These are phyloP conservation scores for Lasiodiplodia sp. DNA, from an alignment of 2,329 filamentous ascomycete species.

Conservation along the genomic window DNA sequence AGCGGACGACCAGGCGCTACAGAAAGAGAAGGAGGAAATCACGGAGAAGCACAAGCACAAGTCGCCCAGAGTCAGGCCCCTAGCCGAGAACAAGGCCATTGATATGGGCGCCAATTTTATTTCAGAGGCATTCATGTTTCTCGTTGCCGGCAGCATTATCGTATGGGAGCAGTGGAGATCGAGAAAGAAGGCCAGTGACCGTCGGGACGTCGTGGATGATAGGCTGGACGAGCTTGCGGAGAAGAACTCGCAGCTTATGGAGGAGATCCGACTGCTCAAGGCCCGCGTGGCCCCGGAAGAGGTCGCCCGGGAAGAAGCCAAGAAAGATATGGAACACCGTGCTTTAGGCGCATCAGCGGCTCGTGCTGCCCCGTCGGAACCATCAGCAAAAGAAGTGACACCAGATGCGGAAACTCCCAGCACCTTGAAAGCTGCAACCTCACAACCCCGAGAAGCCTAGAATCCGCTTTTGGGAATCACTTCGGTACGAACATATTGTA, in stretches of 20 bases:
- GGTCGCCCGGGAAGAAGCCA: not conserved
- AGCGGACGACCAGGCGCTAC: slow-evolving; percentile 60
- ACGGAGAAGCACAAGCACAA: slow-evolving; percentile 49
- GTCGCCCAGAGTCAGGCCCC: slow-evolving; percentile 61
- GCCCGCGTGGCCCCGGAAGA: slow-evolving; percentile 33
- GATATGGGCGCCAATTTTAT: slow-evolving; percentile 74
- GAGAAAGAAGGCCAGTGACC: slow-evolving; percentile 65
- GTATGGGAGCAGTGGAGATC: slow-evolving; percentile 68
- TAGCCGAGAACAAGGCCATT: slow-evolving; percentile 72
- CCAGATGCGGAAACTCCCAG: not conserved
- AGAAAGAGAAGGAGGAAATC: slow-evolving; percentile 57
- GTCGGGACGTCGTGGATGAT: slow-evolving; percentile 67
- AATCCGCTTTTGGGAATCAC: not conserved
- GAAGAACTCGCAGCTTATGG: slow-evolving; percentile 46
- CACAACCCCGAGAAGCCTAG: not conserved
- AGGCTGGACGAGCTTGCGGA: slow-evolving; percentile 65
- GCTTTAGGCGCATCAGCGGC: not conserved
- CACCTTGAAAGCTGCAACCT: not conserved
- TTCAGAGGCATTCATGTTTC: slow-evolving; percentile 70
- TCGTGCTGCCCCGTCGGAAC: not conserved
- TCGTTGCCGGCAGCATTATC: slow-evolving; percentile 68
- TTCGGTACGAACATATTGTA: not conserved
- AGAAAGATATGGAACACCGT: not conserved
- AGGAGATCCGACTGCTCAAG: slow-evolving; percentile 51
- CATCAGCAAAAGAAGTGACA: not conserved